These are phyloP conservation scores for Daldinia grandis DNA, from an alignment of 495 filamentous ascomycete species.

Conservation along the genomic window DNA sequence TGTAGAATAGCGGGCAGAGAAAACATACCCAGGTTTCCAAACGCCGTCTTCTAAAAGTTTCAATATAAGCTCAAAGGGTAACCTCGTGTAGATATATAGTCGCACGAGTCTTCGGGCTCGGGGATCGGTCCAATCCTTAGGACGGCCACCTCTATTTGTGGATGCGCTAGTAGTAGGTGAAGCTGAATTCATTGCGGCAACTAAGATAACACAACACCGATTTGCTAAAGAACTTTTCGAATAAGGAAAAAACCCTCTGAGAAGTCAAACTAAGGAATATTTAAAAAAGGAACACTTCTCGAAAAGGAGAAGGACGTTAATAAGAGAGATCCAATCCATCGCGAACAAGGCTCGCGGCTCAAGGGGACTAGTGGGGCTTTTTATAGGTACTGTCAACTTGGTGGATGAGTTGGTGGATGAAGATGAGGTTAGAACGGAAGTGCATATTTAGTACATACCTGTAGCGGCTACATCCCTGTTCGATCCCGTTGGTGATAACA, in stretches of 20 bases:
- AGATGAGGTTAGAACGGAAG: neutral
- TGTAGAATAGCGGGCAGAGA: neutral
- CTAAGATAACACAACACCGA: neutral
- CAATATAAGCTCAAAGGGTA: slow-evolving; percentile 55
- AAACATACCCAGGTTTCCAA: slow-evolving; percentile 53
- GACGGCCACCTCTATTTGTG: slow-evolving; percentile 52
- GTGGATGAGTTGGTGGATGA: slow-evolving; percentile 3
- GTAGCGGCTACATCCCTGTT: slow-evolving; percentile 11
- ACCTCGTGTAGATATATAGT: slow-evolving; percentile 56
- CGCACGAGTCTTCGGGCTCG: slow-evolving; percentile 55
- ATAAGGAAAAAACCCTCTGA: neutral
- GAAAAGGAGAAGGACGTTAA: slow-evolving; percentile 7
- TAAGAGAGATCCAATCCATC: slow-evolving; percentile 22
- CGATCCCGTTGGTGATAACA: slow-evolving; percentile 9
- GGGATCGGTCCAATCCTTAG: slow-evolving; percentile 55
- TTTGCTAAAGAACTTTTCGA: neutral
- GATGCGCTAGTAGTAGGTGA: slow-evolving; percentile 45
- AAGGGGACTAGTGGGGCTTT: slow-evolving; percentile 31
- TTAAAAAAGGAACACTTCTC: slow-evolving; percentile 19
- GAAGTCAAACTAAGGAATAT: slow-evolving; percentile 10
- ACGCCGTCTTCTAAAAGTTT: slow-evolving; percentile 54
- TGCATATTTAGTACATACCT: slow-evolving; percentile 2
- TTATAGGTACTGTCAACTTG: slow-evolving; percentile 22
- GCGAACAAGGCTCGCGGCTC: slow-evolving; percentile 32
- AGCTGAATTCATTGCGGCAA: slow-evolving; percentile 40